These are phyloP conservation scores for Butyriboletus loyo DNA, from an alignment of 768 basidiomycete genomes.

Conservation along the genomic window DNA sequence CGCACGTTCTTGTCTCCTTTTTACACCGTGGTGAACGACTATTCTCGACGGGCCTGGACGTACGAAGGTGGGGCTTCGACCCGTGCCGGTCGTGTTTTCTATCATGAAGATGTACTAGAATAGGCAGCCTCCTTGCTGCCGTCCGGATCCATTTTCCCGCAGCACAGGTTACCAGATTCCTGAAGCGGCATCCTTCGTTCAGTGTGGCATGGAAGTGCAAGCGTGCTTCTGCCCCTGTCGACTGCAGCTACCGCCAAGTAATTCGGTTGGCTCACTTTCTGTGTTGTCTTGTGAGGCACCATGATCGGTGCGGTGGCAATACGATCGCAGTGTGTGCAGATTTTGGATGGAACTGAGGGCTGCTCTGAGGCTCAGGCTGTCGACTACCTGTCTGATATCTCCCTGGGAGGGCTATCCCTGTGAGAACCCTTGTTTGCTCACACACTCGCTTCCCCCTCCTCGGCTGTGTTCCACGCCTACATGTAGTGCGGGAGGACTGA, in stretches of 20 bases:
- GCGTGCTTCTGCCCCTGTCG: slow-evolving; percentile 25
- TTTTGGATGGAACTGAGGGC: not conserved
- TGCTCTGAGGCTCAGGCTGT: not conserved
- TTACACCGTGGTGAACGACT: slow-evolving; percentile 57
- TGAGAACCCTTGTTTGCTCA: not conserved
- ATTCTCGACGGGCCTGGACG: slow-evolving; percentile 57
- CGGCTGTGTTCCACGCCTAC: slow-evolving; percentile 69
- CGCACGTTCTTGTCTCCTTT: slow-evolving; percentile 21
- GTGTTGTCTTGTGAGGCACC: slow-evolving; percentile 1
- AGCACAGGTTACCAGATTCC: slow-evolving; percentile 18
- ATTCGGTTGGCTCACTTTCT: slow-evolving; percentile 2
- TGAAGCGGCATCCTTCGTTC: slow-evolving; percentile 6
- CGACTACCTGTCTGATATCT: not conserved
- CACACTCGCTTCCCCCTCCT: slow-evolving; percentile 48
- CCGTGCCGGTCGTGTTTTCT: slow-evolving; percentile 4
- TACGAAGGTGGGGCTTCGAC: slow-evolving; percentile 18
- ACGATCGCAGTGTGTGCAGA: slow-evolving; percentile 5
- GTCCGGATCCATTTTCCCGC: slow-evolving; percentile 1
- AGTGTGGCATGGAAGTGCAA: slow-evolving; percentile 14
- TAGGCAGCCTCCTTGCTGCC: slow-evolving; percentile 17
- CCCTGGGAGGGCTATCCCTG: not conserved
- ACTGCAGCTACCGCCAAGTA: not conserved
- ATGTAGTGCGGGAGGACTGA: slow-evolving; percentile 80
- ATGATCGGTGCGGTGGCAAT: slow-evolving; percentile 9
- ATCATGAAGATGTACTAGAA: slow-evolving; percentile 13